phyloP scores from a whole-genome alignment of 257 asterid genomes.

The Ilex asprella region DNA sequence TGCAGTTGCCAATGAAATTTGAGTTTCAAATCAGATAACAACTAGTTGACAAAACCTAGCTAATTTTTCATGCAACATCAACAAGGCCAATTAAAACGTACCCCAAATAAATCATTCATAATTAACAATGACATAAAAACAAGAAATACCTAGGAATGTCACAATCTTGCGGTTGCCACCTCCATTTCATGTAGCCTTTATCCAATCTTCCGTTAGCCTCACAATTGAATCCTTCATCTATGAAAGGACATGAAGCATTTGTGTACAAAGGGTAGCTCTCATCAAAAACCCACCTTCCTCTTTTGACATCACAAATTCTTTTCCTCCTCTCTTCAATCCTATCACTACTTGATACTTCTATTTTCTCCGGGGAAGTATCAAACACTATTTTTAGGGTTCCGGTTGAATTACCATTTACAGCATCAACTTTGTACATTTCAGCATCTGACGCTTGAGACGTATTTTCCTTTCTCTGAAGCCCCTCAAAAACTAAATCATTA shows the following conservation, averaged over 20 bases:
- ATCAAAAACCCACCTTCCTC: conserved; percentile 80
- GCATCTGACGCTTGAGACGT: conserved; percentile 7
- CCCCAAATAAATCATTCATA: too few relatives aligned
- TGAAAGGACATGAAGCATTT: conserved; percentile 58
- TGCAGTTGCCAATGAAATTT: conserved; percentile 57
- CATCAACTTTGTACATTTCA: neutral
- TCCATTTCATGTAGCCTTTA: conserved; percentile 78
- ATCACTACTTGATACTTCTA: conserved; percentile 1
- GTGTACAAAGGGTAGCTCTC: conserved; percentile 74
- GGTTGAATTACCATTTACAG: conserved; percentile 3
- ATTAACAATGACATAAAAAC: neutral
- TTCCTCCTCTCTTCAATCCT: conserved; percentile 19
- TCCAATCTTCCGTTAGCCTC: conserved; percentile 69
- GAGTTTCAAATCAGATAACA: too few relatives aligned
- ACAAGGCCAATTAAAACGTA: too few relatives aligned
- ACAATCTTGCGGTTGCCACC: conserved; percentile 89
- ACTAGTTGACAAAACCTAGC: too few relatives aligned
- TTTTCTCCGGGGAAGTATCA: conserved; percentile 9
- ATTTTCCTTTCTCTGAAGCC: neutral
- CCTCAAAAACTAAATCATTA: conserved; percentile 1
- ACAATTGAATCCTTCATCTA: conserved; percentile 91
- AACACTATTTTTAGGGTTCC: conserved; percentile 12
- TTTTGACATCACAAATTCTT: conserved; percentile 46
- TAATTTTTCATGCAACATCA: too few relatives aligned
- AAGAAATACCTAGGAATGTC: conserved; percentile 68